Percentiles rank a stretch among this genome's conserved stretches.
Evolutionary conservation across 352 stramenopile species (phyloP).

Genomic region (Phytophthora multivora): DNA sequence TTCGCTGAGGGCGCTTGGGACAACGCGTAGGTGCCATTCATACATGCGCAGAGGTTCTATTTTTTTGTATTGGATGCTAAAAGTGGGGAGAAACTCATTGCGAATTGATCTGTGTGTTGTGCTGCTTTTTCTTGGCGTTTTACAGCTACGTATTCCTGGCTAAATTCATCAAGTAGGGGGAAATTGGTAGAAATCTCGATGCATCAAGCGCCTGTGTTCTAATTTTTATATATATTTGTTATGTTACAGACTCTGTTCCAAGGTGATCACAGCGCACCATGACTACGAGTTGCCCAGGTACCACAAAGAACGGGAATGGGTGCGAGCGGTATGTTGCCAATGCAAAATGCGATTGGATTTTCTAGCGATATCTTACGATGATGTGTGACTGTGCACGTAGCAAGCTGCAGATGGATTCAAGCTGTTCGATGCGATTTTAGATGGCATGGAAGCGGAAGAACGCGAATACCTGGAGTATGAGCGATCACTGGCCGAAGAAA

Average conservation of each 20-base stretch:
- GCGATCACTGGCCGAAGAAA: slow-evolving; percentile 35
- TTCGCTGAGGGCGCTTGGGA: slow-evolving; percentile 63
- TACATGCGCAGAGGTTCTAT: slow-evolving; percentile 31
- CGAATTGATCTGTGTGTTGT: neutral
- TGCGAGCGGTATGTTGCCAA: slow-evolving; percentile 50
- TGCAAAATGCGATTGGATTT: neutral
- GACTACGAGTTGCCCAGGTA: slow-evolving; percentile 65
- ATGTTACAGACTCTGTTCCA: slow-evolving; percentile 62
- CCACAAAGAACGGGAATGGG: slow-evolving; percentile 68
- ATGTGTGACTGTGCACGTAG: slow-evolving; percentile 30
- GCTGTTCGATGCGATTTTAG: slow-evolving; percentile 78
- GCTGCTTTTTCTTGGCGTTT: neutral
- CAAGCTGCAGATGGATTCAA: slow-evolving; percentile 66
- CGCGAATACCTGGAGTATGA: slow-evolving; percentile 65
- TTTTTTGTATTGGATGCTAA: slow-evolving; percentile 24
- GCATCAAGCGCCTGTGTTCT: slow-evolving; percentile 20
- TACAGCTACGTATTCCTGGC: slow-evolving; percentile 83
- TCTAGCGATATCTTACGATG: slow-evolving; percentile 6
- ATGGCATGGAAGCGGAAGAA: slow-evolving; percentile 80
- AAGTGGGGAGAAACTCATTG: neutral
- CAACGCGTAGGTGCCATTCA: slow-evolving; percentile 59
- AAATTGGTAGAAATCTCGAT: slow-evolving; percentile 5
- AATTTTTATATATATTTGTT: slow-evolving; percentile 22
- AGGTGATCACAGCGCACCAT: slow-evolving; percentile 64
- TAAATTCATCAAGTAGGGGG: slow-evolving; percentile 75